Evolutionary conservation across 2,329 filamentous ascomycete species (phyloP), one percentile per base, ranked within the genome.

Genomic region (Ophiosphaerella korrae): DNA sequence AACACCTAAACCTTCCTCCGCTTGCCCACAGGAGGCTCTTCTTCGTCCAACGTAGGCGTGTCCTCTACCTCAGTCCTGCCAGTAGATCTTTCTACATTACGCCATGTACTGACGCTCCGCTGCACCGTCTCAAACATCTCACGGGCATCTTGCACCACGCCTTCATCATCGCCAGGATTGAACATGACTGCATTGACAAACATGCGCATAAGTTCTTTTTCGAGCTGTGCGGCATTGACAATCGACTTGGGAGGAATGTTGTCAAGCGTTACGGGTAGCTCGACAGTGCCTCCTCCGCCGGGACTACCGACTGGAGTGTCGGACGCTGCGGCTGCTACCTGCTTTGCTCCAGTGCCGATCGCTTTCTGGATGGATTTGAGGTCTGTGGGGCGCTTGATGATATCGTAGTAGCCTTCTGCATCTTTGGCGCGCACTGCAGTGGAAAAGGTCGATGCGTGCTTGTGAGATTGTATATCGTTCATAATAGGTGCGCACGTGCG

Each of bases 131-230:
- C 82, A 64, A 91, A 95, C 92, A 97, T 97, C 71, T 90, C 88
- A 49, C 88, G 81, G 1, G 92, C 92, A 67, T 96, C 91, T 52
- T 89, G 88, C 29, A 96, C 92, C 26, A 97, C 87, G 3, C 89
- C 90, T 33, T 93, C 90, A 33, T 93, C 90, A 73, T 96, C 91
- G 55, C 96, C 90, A 0, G 89, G 87, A 64, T 97, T 97, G 79
- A 96, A 99, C 94, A 99, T 97, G 74, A 97, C 89, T 14, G 94
- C 93, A 67, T 97, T 97, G 60, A 92, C 91, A 72, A 97, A 96
- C 90, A 97, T 97, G 64, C 95, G 89, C 63, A 95, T 90, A 9
- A 97, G 79, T 72, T 97, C 93, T 60, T 92, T 90, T 74, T 97
- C 93, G 13, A 97, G 81, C 71, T 97, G 94, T 1, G 88, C 86